These are phyloP conservation scores for Pythium monospermum DNA, from an alignment of 352 stramenopile species.

Conservation along the genomic window DNA sequence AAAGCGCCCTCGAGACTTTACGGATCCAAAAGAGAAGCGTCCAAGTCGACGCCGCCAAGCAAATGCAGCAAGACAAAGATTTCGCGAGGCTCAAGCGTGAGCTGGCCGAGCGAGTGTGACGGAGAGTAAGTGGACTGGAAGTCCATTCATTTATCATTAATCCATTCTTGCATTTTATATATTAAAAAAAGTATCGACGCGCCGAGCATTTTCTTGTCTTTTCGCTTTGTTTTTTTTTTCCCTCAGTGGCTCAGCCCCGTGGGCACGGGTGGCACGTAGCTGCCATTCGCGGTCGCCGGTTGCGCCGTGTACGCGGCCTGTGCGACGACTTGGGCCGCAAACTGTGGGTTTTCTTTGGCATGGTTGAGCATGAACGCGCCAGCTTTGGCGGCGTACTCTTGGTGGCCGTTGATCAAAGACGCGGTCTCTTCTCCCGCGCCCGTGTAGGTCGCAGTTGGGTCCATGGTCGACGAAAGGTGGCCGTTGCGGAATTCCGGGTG, in stretches of 20 bases:
- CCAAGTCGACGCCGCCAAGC: constrained; percentile 17
- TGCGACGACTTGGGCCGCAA: constrained; percentile 55
- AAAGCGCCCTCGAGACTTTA: constrained; percentile 18
- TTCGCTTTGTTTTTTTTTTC: no score
- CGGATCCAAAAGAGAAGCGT: constrained; percentile 14
- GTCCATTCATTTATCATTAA: neutral
- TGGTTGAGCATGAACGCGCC: constrained; percentile 63
- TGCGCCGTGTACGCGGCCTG: constrained; percentile 16
- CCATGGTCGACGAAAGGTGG: constrained; percentile 61
- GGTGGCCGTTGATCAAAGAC: constrained; percentile 55
- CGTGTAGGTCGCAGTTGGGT: constrained; percentile 69
- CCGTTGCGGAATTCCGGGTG: constrained; percentile 84
- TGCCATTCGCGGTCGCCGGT: neutral
- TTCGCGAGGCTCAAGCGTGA: constrained; percentile 4
- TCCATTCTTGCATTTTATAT: neutral
- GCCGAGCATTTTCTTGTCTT: no score
- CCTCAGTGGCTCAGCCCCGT: constrained; percentile 5
- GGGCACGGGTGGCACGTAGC: constrained; percentile 18
- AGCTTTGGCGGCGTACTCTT: constrained; percentile 50
- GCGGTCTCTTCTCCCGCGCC: constrained; percentile 60
- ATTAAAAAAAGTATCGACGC: no score
- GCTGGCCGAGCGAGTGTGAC: neutral
- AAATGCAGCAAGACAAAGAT: constrained; percentile 17
- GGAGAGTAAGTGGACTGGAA: neutral
- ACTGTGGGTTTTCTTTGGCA: constrained; percentile 69